Base-by-base conservation (phyloP, 805 yeast genomes). In the Hanseniaspora lachancei region DNA sequence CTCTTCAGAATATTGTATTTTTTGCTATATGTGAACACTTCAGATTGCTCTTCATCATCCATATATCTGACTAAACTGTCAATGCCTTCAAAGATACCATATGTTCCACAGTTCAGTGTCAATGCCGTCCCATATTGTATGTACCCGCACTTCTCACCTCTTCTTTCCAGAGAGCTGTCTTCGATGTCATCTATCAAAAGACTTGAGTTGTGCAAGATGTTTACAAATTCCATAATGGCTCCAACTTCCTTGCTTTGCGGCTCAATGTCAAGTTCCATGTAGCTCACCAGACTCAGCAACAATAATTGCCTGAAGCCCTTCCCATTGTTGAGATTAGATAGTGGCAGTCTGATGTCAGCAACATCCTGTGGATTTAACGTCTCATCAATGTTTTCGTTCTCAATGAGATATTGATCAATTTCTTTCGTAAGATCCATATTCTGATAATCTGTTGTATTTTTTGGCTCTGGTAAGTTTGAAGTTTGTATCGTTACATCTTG, bases 171-270 rank as follows among this genome's bases (percentile, higher is more conserved):
- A 0, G 95, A 84, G 42, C 69, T 72, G 66, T 89, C 97, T 64
- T 89, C 97, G 29, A 89, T 84, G 63, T 89, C 97, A 67, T 89
- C 97, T 41, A 89, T 79, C 53, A 84, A 68, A 57, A 84, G 66
- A 12, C 88, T 81, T 0, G 89, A 78, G 5, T 78, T 74, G 65
- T 85, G 93, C 32, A 85, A 67, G 44, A 76, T 74, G 58, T 77
- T 80, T n/a, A 84, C 74, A 29, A 81, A 69, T 12, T 68, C 63
- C 35, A 75, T 71, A 12, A 85, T 51, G 5, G 44, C 38, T 3
- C 7, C 27, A 15, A 51, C 18, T 15, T 39, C 71, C 39, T 65
- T 64, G 0, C 56, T 60, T 15, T 44, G 49, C 3, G 40, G 18
- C 8, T 21, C 23, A 15, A 51, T 34, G 13, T 51, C 38, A 0